Percentiles rank a stretch among this genome's conserved stretches.
phyloP scores from a whole-genome alignment of 257 asterid species.

The Orobanche coerulescens region DNA sequence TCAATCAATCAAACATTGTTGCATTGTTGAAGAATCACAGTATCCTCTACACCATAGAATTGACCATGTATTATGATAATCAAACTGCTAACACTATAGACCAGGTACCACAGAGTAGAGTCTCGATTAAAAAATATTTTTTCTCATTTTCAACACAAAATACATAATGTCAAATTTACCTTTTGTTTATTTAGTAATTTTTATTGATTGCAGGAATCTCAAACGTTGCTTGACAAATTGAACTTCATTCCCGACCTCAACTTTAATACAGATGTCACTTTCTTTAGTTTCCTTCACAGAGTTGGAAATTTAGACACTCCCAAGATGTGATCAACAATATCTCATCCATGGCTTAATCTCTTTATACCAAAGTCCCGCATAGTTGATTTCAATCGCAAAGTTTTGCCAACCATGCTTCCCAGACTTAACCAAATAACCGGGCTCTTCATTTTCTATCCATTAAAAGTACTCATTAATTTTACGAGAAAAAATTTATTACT shows the following conservation, averaged over 20 bases:
- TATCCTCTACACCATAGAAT: slow-evolving; percentile 41
- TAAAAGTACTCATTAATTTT: slow-evolving; percentile 23
- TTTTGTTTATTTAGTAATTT: neutral
- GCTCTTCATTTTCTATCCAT: slow-evolving; percentile 57
- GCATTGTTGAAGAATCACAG: slow-evolving; percentile 28
- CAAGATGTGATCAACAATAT: slow-evolving; percentile 26
- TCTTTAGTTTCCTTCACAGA: slow-evolving; percentile 25
- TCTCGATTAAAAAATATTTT: too few relatives aligned
- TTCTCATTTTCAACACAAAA: too few relatives aligned
- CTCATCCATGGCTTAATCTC: slow-evolving; percentile 84
- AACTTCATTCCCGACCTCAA: slow-evolving; percentile 23
- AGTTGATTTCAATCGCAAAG: slow-evolving; percentile 47
- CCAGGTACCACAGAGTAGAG: too few relatives aligned
- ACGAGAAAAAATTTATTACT: neutral
- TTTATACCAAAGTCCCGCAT: slow-evolving; percentile 63
- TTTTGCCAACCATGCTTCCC: slow-evolving; percentile 43
- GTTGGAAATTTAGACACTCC: slow-evolving; percentile 16
- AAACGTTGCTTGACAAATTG: slow-evolving; percentile 21
- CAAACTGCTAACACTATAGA: too few relatives aligned
- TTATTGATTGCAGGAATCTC: slow-evolving; percentile 25
- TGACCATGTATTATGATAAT: slow-evolving; percentile 46
- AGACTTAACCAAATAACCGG: slow-evolving; percentile 32
- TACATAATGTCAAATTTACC: slow-evolving; percentile 20
- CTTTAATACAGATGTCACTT: slow-evolving; percentile 22
- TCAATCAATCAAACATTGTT: slow-evolving; percentile 23